Evolutionary conservation across 768 basidiomycete species (phyloP).

Genomic region (Hericium alpestre): DNA sequence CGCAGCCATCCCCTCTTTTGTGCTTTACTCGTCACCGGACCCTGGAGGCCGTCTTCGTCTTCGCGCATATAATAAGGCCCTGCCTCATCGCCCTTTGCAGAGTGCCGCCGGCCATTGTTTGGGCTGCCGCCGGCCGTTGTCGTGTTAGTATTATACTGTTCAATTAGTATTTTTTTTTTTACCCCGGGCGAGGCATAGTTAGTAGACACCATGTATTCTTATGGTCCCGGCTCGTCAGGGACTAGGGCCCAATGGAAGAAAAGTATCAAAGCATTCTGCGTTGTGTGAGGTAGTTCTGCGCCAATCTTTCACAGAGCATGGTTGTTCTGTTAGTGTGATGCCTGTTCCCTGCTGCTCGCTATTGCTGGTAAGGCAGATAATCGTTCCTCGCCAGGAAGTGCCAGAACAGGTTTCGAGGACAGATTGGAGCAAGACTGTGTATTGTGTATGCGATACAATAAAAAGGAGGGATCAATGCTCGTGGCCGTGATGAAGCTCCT

Average conservation of each 20-base stretch:
- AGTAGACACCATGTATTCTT: slow-evolving; percentile 23
- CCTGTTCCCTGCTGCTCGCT: no score
- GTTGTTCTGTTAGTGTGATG: no score
- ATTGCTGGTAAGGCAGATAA: no score
- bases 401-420: no score
- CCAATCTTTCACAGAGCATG: no score
- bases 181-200: slow-evolving; percentile 11
- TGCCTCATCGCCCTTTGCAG: neutral
- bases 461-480: slow-evolving; percentile 11
- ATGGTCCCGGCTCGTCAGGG: slow-evolving; percentile 8
- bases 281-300: no score
- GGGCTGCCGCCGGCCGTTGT: slow-evolving; percentile 8
- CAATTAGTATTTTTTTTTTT: slow-evolving; percentile 9
- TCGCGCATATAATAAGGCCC: slow-evolving; percentile 1
- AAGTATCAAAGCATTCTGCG: neutral
- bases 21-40: neutral
- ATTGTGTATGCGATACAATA: no score
- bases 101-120: slow-evolving; percentile 8
- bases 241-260: slow-evolving; percentile 4
- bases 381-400: no score
- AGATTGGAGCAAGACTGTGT: no score
- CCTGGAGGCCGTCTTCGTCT: neutral
- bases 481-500: slow-evolving; percentile 65
- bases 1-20: slow-evolving; percentile 1
- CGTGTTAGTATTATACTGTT: slow-evolving; percentile 10